Percentiles rank a stretch among this genome's conserved stretches.
These are phyloP conservation scores for Geranium rotundifolium DNA, from an alignment of 345 rosid genomes.

Conservation along the genomic window DNA sequence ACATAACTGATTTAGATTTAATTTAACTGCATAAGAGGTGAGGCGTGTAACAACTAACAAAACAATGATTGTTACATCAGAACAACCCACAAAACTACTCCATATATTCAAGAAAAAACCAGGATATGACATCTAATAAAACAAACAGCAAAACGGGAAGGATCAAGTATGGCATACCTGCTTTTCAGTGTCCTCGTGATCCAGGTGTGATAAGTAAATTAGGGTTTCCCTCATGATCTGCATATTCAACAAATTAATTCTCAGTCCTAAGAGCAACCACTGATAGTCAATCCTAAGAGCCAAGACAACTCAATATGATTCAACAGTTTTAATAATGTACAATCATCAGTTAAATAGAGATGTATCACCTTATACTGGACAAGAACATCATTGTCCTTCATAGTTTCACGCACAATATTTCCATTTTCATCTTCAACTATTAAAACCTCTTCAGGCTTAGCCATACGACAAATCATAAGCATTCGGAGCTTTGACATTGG, in stretches of 20 bases:
- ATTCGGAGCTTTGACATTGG: conserved; percentile 87
- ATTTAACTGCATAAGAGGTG: too few species aligned
- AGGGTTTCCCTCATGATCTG: conserved; percentile 98
- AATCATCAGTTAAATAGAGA: neutral
- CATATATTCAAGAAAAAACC: too few species aligned
- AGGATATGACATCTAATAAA: too few species aligned
- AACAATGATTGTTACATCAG: too few species aligned
- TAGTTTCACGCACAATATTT: conserved; percentile 91
- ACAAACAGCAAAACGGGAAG: too few species aligned
- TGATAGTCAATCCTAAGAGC: too few species aligned
- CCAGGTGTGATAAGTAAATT: conserved; percentile 88
- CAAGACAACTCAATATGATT: too few species aligned
- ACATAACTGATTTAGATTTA: too few species aligned
- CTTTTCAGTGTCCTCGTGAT: conserved; percentile 96
- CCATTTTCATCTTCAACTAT: conserved; percentile 99
- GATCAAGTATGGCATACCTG: conserved; percentile 41
- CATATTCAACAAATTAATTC: conserved; percentile 8
- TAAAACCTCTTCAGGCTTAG: conserved; percentile 98
- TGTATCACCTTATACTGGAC: conserved; percentile 83
- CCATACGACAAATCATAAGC: conserved; percentile 98
- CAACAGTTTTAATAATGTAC: too few species aligned
- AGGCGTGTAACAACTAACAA: too few species aligned
- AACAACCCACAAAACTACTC: too few species aligned
- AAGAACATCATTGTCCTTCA: conserved; percentile 99
- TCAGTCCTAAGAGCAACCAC: too few species aligned